Evolutionary conservation across 2,329 filamentous ascomycete genomes (phyloP).

Genomic region (Alternaria burnsii): DNA sequence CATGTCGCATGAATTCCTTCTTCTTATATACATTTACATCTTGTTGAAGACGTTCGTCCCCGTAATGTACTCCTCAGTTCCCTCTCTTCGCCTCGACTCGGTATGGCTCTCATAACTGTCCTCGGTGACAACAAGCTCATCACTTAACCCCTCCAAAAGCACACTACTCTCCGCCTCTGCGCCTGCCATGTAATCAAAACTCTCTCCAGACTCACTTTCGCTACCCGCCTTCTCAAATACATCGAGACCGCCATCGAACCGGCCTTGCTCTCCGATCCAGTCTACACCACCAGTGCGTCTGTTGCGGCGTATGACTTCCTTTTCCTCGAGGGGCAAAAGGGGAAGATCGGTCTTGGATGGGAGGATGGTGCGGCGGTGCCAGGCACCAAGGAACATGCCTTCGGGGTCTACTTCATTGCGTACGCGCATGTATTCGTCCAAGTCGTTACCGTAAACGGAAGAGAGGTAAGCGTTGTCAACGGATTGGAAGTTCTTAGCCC

Average conservation of each 20-base stretch:
- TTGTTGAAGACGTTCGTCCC: conserved; percentile 42
- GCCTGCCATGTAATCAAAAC: conserved; percentile 58
- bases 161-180: conserved; percentile 54
- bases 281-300: conserved; percentile 46
- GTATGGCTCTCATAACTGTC: conserved; percentile 14
- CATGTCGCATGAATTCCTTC: neutral
- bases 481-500: conserved; percentile 87
- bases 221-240: conserved; percentile 42
- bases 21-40: conserved; percentile 30
- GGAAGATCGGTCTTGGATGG: conserved; percentile 41
- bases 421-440: conserved; percentile 72
- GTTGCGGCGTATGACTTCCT: conserved; percentile 50
- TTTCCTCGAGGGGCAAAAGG: conserved; percentile 52
- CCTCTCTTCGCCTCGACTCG: conserved; percentile 29
- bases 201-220: conserved; percentile 45
- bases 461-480: conserved; percentile 68
- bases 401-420: conserved; percentile 77
- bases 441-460: conserved; percentile 72
- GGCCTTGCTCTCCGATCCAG: conserved; percentile 52
- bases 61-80: conserved; percentile 24
- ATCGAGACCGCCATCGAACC: conserved; percentile 46
- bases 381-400: conserved; percentile 89
- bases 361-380: conserved; percentile 73
- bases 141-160: conserved; percentile 36
- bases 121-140: conserved; percentile 13